Evolutionary conservation across 129 eudicot genomes (phyloP), one percentile per base, ranked within the genome.

Genomic region (Cynara cardunculus): DNA sequence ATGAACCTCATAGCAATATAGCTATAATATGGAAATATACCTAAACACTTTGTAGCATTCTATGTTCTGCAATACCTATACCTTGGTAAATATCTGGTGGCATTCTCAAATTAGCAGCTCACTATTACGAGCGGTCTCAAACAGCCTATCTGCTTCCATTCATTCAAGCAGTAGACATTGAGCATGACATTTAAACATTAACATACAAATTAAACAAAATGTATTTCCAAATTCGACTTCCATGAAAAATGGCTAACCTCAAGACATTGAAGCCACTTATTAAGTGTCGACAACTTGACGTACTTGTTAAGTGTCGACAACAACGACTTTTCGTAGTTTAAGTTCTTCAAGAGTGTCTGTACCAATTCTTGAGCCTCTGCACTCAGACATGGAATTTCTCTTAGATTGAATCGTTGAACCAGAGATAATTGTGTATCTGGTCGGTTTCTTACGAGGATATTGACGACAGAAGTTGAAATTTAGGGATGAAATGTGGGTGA

Each of bases 261-360:
- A 46, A 46, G 53, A 70, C 99, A 95, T 56, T 95, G 97, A 76
- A 92, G 96, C 99, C 99, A 95, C 41, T 89, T 86, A n/a, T 89
- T n/a, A n/a, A n/a, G n/a, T n/a, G n/a, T n/a, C n/a, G n/a, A n/a
- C n/a, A 92, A 18, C 85, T 79, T 89, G 7, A 87, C 99, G 41
- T 89, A 90, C 92, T 92, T 92, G 68, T 85, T 86, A 46, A 92
- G 77, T 4, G 94, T 92, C 3, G 87, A 78, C 25, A 87, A 62
- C 79, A 92, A 67, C 0, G 98, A 87, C 83, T 83, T 88, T 11
- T 83, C 86, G 61, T 71, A 21, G 44, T 31, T 76, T 5, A 76
- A 76, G 49, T 71, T 76, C 53, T 3, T 82, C 67, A 82, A 34
- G 4, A 82, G 46, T 0, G 68, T 76, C 3, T 69, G 37, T 25